Base-by-base conservation (phyloP, 805 yeast genomes). In the Candida sithepensis region DNA sequence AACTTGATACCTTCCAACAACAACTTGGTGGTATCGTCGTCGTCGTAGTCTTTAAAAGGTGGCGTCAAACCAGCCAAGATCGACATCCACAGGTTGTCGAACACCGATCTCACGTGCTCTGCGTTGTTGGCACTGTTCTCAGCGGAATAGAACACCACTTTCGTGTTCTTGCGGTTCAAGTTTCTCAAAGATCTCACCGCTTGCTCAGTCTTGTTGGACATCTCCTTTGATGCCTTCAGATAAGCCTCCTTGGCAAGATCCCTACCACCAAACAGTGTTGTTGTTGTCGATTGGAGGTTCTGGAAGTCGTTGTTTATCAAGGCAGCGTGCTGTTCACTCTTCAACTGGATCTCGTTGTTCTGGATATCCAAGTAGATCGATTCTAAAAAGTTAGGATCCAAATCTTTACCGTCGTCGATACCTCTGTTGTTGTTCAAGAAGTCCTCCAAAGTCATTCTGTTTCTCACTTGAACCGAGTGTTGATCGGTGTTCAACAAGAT, bases 41-140 rank as follows among this genome's bases (percentile, higher is more conserved):
- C 94, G 55, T 87, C 90, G 52, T 85, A 83, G 46, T 89, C 97
- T 61, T 85, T 89, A 71, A 91, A 90, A 5, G 97, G 96, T 3
- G 95, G 92, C 0, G 97, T 90, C 43, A 94, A 73, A 0, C 96
- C 97, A 6, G 98, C 98, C 55, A 94, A 74, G 42, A 94, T 79
- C 0, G 97, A 89, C 97, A 95, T 91, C 99, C 99, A 94, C 39
- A 87, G 71, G 16, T 88, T 88, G 58, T 92, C 97, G 68, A 94
- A 92, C 61, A 95, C 88, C 1, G 97, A 91, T 62, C 79, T 85
- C 14, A 92, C 96, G 63, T 92, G 97, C 56, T 89, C 95, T 14
- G 87, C 79, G 59, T 87, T 92, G 32, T 54, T 56, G 10, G 16
- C 14, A n/a, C 41, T 42, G 2, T 90, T 79, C 38, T 54, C 51